These are phyloP conservation scores for Penicillium griseofulvum DNA, from an alignment of 2,329 filamentous ascomycete species.

Conservation along the genomic window DNA sequence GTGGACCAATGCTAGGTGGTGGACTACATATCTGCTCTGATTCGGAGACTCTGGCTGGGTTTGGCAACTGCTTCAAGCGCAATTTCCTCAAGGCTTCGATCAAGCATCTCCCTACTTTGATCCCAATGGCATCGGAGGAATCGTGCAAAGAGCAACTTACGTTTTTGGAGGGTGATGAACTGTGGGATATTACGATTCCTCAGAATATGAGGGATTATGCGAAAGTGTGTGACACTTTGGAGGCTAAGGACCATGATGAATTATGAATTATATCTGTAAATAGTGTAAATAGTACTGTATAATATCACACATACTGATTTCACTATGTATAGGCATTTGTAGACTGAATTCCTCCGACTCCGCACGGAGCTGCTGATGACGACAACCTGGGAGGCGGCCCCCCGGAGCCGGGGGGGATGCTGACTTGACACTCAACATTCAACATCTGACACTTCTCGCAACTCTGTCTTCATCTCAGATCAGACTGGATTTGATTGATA, in stretches of 20 bases:
- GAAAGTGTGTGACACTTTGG: slow-evolving; percentile 28
- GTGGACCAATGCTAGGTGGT: slow-evolving; percentile 30
- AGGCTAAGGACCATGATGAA: slow-evolving; percentile 19
- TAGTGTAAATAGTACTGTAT: not conserved
- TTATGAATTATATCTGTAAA: slow-evolving; percentile 12
- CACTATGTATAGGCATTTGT: not conserved
- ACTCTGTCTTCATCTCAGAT: not conserved
- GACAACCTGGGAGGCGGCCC: slow-evolving; percentile 13
- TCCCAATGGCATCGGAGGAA: slow-evolving; percentile 33
- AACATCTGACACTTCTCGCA: not conserved
- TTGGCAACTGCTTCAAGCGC: slow-evolving; percentile 36
- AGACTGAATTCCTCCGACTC: slow-evolving; percentile 3
- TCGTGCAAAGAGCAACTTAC: slow-evolving; percentile 31
- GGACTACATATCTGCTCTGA: slow-evolving; percentile 36
- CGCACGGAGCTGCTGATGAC: slow-evolving; percentile 14
- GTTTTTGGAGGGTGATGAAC: slow-evolving; percentile 30
- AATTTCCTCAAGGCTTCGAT: slow-evolving; percentile 33
- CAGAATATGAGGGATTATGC: slow-evolving; percentile 37
- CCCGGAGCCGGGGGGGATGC: no score
- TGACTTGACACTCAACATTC: not conserved
- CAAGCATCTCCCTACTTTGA: slow-evolving; percentile 27
- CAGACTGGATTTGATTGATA: not conserved
- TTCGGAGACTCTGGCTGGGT: slow-evolving; percentile 30
- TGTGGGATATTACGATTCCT: slow-evolving; percentile 36
- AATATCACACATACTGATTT: not conserved